Evolutionary conservation across 441 rosid genomes (phyloP).

Genomic region (Dalechampia spathulata): DNA sequence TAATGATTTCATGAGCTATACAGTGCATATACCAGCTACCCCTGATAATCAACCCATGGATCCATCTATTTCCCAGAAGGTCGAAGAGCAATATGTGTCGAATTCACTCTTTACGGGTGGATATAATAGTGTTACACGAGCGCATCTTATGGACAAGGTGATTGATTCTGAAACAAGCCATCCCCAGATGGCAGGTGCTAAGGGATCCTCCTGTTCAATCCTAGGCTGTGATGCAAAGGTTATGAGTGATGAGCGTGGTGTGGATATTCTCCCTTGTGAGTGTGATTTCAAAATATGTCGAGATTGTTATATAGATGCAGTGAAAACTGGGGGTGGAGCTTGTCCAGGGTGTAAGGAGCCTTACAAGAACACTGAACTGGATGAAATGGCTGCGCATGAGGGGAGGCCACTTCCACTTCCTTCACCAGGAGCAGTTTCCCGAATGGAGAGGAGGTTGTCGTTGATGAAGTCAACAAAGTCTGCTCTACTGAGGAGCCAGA

Average conservation of each 20-base stretch:
- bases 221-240: conserved; percentile 80
- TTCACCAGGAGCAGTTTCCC: too few relatives aligned
- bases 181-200: conserved; percentile 90
- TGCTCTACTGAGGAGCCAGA: conserved; percentile 75
- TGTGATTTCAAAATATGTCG: conserved; percentile 94
- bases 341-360: conserved; percentile 94
- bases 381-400: too few relatives aligned
- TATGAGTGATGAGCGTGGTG: conserved; percentile 82
- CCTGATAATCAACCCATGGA: conserved; percentile 96
- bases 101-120: conserved; percentile 86
- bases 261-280: conserved; percentile 69
- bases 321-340: conserved; percentile 57
- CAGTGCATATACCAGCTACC: conserved; percentile 86
- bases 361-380: too few relatives aligned
- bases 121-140: conserved; percentile 82
- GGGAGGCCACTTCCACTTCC: too few relatives aligned
- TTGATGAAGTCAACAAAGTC: too few relatives aligned
- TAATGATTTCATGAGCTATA: conserved; percentile 80
- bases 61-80: conserved; percentile 54
- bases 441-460: too few relatives aligned
- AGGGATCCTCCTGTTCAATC: conserved; percentile 75
- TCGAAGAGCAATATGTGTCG: conserved; percentile 85
- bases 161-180: conserved; percentile 80
- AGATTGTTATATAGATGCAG: conserved; percentile 82
- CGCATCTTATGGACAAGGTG: conserved; percentile 93